Conservation (phyloP, 129 eudicot species). For the Smallanthus sonchifolius region DNA sequence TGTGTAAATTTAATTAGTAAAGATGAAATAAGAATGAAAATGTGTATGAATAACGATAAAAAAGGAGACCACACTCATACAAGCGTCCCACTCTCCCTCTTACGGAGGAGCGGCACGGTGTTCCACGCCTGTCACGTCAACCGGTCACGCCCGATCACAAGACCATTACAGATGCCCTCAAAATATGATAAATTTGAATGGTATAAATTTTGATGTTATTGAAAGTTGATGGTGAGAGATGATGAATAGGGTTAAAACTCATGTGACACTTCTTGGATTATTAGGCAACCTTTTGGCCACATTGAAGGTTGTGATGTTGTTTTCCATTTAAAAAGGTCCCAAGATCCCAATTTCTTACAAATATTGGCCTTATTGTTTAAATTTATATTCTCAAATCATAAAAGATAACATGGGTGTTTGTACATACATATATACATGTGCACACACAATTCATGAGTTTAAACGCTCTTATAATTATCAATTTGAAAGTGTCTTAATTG, state of each 20-base stretch:
- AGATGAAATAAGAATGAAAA: too few relatives aligned
- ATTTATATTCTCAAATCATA: not conserved
- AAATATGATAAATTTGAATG: not conserved
- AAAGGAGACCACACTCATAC: too few relatives aligned
- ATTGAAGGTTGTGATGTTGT: slow-evolving; percentile 23
- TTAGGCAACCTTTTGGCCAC: slow-evolving; percentile 30
- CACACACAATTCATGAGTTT: not conserved
- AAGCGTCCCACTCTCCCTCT: too few relatives aligned
- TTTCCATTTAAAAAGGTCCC: slow-evolving; percentile 31
- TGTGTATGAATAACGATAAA: too few relatives aligned
- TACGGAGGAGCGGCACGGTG: too few relatives aligned
- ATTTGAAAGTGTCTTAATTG: not conserved
- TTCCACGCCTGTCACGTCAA: too few relatives aligned
- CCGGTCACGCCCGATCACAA: too few relatives aligned
- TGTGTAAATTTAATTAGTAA: too few relatives aligned
- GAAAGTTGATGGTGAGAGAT: slow-evolving; percentile 32
- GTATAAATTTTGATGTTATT: slow-evolving; percentile 7
- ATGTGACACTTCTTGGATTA: slow-evolving; percentile 39
- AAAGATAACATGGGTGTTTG: slow-evolving; percentile 17
- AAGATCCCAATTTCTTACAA: slow-evolving; percentile 4
- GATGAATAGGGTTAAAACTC: slow-evolving; percentile 22
- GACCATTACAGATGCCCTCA: not conserved
- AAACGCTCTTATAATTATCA: not conserved
- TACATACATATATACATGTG: not conserved
- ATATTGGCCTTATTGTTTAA: not conserved